Evolutionary conservation across 2,329 filamentous ascomycete species (phyloP).

Genomic region (Botrytis squamosa): DNA sequence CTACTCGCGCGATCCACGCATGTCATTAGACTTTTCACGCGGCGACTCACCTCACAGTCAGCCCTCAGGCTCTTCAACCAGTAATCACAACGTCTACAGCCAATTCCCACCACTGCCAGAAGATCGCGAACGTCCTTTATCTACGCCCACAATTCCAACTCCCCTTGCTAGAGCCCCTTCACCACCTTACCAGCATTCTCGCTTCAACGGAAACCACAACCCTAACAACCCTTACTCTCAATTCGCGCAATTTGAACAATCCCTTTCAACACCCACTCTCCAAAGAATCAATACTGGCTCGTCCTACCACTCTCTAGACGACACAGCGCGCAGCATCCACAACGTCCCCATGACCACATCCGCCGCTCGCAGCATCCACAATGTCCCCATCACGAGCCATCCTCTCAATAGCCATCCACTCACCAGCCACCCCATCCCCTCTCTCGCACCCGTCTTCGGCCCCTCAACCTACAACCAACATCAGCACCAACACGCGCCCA

Average conservation of each 20-base stretch:
- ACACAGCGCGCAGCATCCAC: conserved; percentile 3
- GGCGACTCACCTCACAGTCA: conserved; percentile 1
- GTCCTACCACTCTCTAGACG: conserved; percentile 12
- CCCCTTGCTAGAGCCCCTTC: not conserved
- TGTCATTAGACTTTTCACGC: not conserved
- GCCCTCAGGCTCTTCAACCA: not conserved
- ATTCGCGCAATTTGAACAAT: conserved; percentile 21
- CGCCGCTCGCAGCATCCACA: conserved; percentile 3
- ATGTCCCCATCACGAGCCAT: not conserved
- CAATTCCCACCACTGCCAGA: conserved; percentile 7
- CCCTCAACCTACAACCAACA: conserved; percentile 5
- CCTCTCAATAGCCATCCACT: not conserved
- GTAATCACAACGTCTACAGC: not conserved
- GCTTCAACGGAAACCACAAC: not conserved
- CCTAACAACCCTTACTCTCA: conserved; percentile 19
- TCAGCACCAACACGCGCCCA: not conserved
- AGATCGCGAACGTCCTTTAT: conserved; percentile 17
- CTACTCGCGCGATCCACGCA: not conserved
- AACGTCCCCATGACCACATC: not conserved
- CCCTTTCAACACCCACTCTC: conserved; percentile 14
- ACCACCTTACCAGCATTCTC: not conserved
- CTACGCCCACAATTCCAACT: conserved; percentile 11
- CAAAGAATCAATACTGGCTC: conserved; percentile 14
- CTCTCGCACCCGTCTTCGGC: not conserved
- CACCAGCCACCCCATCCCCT: not conserved